Base-by-base conservation (phyloP, 2,329 filamentous ascomycete genomes). In the Phaeophleospora eucalypticola region DNA sequence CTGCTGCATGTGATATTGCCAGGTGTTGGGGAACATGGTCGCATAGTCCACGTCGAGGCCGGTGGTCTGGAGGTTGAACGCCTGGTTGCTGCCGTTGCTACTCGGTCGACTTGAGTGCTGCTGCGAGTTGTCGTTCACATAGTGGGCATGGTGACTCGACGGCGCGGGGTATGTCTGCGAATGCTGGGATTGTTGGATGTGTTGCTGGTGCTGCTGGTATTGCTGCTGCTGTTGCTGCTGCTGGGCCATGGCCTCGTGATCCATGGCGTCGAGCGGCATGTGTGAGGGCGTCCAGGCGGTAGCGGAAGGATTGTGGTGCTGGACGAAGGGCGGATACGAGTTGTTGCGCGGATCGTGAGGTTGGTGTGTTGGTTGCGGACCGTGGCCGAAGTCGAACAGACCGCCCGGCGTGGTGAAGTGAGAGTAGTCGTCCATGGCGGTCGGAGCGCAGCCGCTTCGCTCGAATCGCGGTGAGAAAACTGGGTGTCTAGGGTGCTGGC, bases 381-480 rank as follows among this genome's bases (percentile, higher is more conserved):
- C n/a, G n/a, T n/a, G 56, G 54, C 66, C 68, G 53, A 69, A 71
- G 56, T 62, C 67, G 59, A 72, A 66, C 43, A 69, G 59, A 56
- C 57, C 60, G 55, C 71, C 68, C 51, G 69, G 54, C 56, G 52
- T 40, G 43, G 67, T 58, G 58, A 64, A 67, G 59, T 69, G 41
- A 21, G 44, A 65, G 57, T 65, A 60, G 61, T 70, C 65, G 56
- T 74, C 71, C 71, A 74, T 74, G 52, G 36, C 52, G 48, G 41
- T 32, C 15, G 42, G 36, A 37, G 46, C 15, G 37, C 41, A 29
- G 33, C 42, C 32, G 42, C n/a, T n/a, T n/a, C n/a, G 45, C 82
- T 46, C 74, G 78, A 48, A 88, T 84, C 57, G 89, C 89, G 41
- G 36, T 14, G 44, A 37, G 35, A 36, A 33, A n/a, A n/a, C n/a